These are phyloP conservation scores for Colletotrichum caudatum DNA, from an alignment of 2,329 filamentous ascomycete species.

Conservation along the genomic window DNA sequence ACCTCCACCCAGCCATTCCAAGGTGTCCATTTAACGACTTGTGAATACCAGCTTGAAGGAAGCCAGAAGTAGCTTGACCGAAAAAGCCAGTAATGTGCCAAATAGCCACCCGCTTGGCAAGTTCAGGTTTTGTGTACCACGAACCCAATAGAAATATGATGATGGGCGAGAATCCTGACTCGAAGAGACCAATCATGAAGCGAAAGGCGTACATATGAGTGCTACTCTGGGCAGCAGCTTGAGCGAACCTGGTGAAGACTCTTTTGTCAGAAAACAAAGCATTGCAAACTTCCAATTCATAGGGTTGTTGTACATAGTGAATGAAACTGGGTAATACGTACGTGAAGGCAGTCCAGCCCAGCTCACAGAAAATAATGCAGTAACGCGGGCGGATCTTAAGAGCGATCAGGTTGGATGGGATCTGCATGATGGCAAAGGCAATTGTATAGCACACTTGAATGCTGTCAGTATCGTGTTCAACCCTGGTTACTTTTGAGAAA, in stretches of 20 bases:
- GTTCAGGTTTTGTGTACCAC: conserved; percentile 49
- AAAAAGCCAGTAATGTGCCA: conserved; percentile 47
- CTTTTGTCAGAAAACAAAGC: not conserved
- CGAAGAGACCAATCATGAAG: conserved; percentile 51
- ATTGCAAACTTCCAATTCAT: not conserved
- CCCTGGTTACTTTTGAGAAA: not conserved
- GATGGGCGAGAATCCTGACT: conserved; percentile 48
- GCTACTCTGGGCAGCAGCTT: conserved; percentile 19
- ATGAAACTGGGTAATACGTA: not conserved
- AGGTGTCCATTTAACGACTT: conserved; percentile 46
- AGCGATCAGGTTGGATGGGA: conserved; percentile 74
- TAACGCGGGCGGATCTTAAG: conserved; percentile 72
- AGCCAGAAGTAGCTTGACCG: conserved; percentile 47
- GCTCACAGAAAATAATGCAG: conserved; percentile 66
- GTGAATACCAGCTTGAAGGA: conserved; percentile 49
- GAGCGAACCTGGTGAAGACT: not conserved
- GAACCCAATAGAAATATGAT: conserved; percentile 49
- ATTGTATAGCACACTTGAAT: conserved; percentile 51
- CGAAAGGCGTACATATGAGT: conserved; percentile 49
- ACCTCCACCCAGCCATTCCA: conserved; percentile 51
- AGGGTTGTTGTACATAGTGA: not conserved
- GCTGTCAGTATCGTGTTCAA: not conserved
- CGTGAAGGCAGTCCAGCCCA: conserved; percentile 22
- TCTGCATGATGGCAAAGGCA: conserved; percentile 74
- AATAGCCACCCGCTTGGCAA: conserved; percentile 47